Base-by-base conservation (phyloP, 768 basidiomycete genomes). In the Coprinopsis strossmayeri region DNA sequence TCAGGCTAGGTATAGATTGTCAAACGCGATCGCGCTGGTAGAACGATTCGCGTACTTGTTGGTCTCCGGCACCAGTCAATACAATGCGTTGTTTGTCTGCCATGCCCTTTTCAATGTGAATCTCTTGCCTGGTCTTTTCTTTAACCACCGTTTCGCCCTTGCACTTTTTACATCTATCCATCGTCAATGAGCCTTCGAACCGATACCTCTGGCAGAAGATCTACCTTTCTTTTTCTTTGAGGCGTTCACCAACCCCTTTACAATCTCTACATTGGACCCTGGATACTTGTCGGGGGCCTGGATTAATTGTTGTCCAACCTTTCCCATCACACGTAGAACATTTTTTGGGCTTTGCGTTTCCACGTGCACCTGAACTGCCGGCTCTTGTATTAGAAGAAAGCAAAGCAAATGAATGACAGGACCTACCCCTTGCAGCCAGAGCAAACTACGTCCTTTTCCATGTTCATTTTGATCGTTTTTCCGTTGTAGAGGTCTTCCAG, bases 401-500 rank as follows among this genome's bases (percentile, higher is more conserved):
- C 20, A 49, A 38, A 45, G 30, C n/a, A 49, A 34, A 41, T 15
- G 34, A 51, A 34, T 40, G 28, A 26, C n/a, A 44, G 10, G 40
- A 55, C 68, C 38, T 57, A 87, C 87, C 94, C 95, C 63, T 82
- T 83, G 64, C 95, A 98, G 11, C 69, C 66, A 12, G 71, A 71
- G 64, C 95, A 97, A 1, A 88, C 67, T 7, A 84, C 68, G 60
- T 91, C 83, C 58, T 90, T 84, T 66, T 95, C 92, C 73, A 96
- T 79, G 57, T 81, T 88, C 71, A 97, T 81, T 61, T 84, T 88
- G 49, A 93, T 84, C 9, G 76, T 78, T 66, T 93, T 94, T 25
- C 94, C 95, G 49, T 86, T 88, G 67, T 91, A 97, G 18, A 94
- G 69, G 62, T 98, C 94, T 65, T 96, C 94, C 25, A 98, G 73